Percentiles rank a stretch among this genome's conserved stretches.
phyloP scores from a whole-genome alignment of 192 early-diverging fungal species.

The Umbelopsis sp. region DNA sequence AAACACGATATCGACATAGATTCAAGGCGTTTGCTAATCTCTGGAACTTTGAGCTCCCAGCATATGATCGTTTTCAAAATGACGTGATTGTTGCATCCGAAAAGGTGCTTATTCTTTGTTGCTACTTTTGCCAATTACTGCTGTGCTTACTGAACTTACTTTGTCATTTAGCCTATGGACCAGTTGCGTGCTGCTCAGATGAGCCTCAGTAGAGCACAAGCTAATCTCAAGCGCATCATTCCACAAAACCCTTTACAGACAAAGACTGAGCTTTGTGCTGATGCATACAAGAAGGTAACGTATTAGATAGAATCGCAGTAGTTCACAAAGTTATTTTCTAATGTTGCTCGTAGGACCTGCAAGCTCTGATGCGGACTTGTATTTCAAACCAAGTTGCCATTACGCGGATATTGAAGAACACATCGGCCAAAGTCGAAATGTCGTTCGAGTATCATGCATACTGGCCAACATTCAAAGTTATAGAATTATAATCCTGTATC shows the following conservation, averaged over 20 bases:
- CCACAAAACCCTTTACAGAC: background rate
- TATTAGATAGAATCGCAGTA: background rate
- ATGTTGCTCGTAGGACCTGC: slow-evolving; percentile 20
- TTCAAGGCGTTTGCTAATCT: slow-evolving; percentile 48
- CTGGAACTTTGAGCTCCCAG: slow-evolving; percentile 32
- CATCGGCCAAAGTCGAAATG: background rate
- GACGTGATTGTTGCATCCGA: slow-evolving; percentile 25
- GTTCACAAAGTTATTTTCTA: background rate
- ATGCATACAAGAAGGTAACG: slow-evolving; percentile 27
- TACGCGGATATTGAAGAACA: background rate
- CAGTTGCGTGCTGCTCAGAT: slow-evolving; percentile 11
- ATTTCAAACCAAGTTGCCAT: slow-evolving; percentile 33
- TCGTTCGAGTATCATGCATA: slow-evolving; percentile 35
- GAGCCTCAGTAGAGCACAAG: slow-evolving; percentile 22
- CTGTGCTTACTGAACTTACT: background rate
- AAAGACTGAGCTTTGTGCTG: slow-evolving; percentile 29
- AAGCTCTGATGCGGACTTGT: slow-evolving; percentile 24
- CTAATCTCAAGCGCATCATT: slow-evolving; percentile 15
- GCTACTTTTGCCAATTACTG: no score
- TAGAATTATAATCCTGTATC: background rate
- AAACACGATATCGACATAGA: slow-evolving; percentile 46
- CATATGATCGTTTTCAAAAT: slow-evolving; percentile 27
- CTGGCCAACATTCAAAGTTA: slow-evolving; percentile 26
- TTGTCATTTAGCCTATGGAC: background rate
- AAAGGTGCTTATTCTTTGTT: slow-evolving; percentile 16